These are phyloP conservation scores for Galeopsis tetrahit DNA, from an alignment of 257 asterid genomes.

Conservation along the genomic window DNA sequence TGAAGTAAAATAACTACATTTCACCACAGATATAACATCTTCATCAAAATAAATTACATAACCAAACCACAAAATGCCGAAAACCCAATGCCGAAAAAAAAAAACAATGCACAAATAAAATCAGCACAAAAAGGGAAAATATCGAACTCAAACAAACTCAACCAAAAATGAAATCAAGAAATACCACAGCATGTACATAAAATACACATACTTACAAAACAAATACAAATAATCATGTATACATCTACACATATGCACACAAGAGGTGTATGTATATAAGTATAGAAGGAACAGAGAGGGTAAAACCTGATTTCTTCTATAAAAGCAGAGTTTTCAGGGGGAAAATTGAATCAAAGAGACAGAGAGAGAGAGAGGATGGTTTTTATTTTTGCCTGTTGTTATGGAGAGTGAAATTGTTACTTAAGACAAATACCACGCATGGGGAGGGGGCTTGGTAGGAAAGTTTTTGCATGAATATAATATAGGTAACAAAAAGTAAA, in stretches of 20 bases:
- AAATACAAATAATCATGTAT: slow-evolving; percentile 29
- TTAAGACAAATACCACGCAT: not conserved
- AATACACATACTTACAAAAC: slow-evolving; percentile 29
- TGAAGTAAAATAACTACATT: slow-evolving; percentile 25
- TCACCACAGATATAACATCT: slow-evolving; percentile 28
- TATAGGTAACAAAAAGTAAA: too few relatives aligned
- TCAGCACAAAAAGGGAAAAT: slow-evolving; percentile 25
- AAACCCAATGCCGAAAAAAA: slow-evolving; percentile 29
- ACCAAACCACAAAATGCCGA: slow-evolving; percentile 27
- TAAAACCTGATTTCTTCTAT: slow-evolving; percentile 40
- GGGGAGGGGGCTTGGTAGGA: not conserved
- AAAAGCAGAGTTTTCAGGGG: slow-evolving; percentile 40
- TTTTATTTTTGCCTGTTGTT: slow-evolving; percentile 21
- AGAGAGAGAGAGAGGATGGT: slow-evolving; percentile 30
- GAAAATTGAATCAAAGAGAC: slow-evolving; percentile 45
- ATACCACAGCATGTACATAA: slow-evolving; percentile 34
- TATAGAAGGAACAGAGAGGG: slow-evolving; percentile 19
- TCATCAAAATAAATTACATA: slow-evolving; percentile 30
- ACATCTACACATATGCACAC: slow-evolving; percentile 31
- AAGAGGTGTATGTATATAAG: slow-evolving; percentile 18
- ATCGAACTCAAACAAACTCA: slow-evolving; percentile 20
- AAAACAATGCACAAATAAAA: slow-evolving; percentile 28
- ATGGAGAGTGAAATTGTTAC: slow-evolving; percentile 31
- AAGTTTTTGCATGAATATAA: not conserved
- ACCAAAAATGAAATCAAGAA: slow-evolving; percentile 28